phyloP scores from a whole-genome alignment of 164 flowering plant species.

The Vitis rotundifolia region DNA sequence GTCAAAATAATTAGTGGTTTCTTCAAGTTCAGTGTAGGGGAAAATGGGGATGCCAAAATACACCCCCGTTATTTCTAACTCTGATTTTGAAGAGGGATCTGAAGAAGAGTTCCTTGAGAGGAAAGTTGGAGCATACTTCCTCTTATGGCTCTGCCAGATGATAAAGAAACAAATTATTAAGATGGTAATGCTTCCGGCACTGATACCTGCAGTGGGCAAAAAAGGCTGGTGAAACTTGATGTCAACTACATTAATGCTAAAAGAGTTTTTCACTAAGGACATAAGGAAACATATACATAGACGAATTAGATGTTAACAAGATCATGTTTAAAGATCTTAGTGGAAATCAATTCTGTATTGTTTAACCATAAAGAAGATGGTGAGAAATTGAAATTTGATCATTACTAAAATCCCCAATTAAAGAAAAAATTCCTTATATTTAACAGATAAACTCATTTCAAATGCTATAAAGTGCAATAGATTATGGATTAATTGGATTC shows the following conservation, averaged over 20 bases:
- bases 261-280: too few relatives aligned
- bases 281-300: too few relatives aligned
- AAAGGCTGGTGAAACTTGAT: too few relatives aligned
- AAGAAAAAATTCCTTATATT: not conserved
- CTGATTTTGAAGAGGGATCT: constrained; percentile 16
- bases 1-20: constrained; percentile 23
- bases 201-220: too few relatives aligned
- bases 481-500: not conserved
- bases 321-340: too few relatives aligned
- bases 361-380: not conserved
- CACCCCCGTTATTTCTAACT: constrained; percentile 17
- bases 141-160: too few relatives aligned
- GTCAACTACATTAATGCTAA: too few relatives aligned
- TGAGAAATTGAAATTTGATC: not conserved
- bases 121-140: not conserved
- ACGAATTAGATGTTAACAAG: too few relatives aligned
- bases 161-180: too few relatives aligned
- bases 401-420: not conserved
- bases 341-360: not conserved
- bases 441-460: not conserved
- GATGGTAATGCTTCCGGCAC: too few relatives aligned
- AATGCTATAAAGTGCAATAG: not conserved
- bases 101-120: not conserved
- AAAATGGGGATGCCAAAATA: constrained; percentile 35
- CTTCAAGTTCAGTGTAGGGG: constrained; percentile 33